A percentile compares a stretch with the other conserved stretches of the same genome.
Evolutionary conservation across 1,284 basidiomycete genomes (phyloP).

Genomic region (Boletus semigastroideus): DNA sequence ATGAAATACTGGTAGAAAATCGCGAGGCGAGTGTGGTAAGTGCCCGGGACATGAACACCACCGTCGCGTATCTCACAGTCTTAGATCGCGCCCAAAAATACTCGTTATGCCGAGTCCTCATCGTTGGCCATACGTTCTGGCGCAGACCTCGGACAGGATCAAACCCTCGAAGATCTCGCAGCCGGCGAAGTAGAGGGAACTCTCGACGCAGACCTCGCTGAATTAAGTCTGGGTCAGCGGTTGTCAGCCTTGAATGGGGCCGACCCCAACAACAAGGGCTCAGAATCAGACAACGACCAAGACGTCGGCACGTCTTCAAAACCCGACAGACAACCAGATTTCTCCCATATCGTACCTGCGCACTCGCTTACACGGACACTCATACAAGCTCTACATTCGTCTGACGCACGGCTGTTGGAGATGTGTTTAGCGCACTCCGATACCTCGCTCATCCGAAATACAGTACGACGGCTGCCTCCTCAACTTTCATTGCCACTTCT

Average conservation of each 20-base stretch:
- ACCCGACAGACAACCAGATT: constrained; percentile 36
- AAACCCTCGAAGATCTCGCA: constrained; percentile 52
- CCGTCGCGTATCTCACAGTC: constrained; percentile 9
- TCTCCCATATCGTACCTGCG: constrained; percentile 61
- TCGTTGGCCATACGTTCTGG: constrained; percentile 65
- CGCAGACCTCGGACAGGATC: constrained; percentile 58
- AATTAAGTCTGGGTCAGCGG: constrained; percentile 86
- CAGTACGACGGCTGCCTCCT: constrained; percentile 86
- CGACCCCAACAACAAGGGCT: constrained; percentile 34
- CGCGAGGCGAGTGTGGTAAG: constrained; percentile 19
- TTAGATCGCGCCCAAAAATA: constrained; percentile 45
- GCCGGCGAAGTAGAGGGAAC: constrained; percentile 59
- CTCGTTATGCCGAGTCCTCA: constrained; percentile 64
- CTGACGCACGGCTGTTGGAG: constrained; percentile 86
- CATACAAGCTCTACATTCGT: constrained; percentile 95
- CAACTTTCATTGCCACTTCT: constrained; percentile 88
- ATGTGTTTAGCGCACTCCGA: constrained; percentile 89
- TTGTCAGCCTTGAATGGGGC: constrained; percentile 68
- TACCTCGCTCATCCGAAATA: constrained; percentile 79
- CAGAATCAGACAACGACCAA: constrained; percentile 47
- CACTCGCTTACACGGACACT: constrained; percentile 92
- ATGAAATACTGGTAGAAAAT: constrained; percentile 31
- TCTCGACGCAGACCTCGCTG: constrained; percentile 83
- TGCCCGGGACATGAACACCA: neutral
- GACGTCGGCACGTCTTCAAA: constrained; percentile 24